Base-by-base conservation (phyloP, 2,329 filamentous ascomycete species). In the Fusarium citri region DNA sequence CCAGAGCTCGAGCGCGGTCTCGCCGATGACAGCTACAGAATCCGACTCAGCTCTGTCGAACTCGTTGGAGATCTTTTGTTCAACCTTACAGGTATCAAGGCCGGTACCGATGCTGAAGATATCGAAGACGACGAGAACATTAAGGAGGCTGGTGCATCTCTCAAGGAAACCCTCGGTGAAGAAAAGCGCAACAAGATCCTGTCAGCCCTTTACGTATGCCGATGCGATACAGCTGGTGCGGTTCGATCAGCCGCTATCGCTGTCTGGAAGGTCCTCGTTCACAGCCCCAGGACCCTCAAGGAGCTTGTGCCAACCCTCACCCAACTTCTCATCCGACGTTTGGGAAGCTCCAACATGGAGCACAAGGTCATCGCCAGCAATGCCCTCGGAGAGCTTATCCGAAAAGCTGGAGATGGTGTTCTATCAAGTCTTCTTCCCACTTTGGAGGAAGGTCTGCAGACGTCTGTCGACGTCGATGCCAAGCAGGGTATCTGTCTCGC, bases 361-460 rank as follows among this genome's bases (percentile, higher is more conserved):
- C 96, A 99, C 81, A 98, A 98, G 84, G 92, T 97, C 74, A 99
- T 99, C 84, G 96, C 97, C 72, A 95, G 95, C 79, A 98, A 98
- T 79, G 94, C 96, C 50, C 87, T 99, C 59, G 96, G 96, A 77
- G 96, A 99, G 79, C 89, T 99, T 72, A 98, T 99, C 76, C 91
- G 96, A 76, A 98, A 97, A 81, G 95, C 96, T 76, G 96, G 97
- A 66, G 96, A 99, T 79, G 92, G 94, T 59, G 94, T 99, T 60
- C 85, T 99, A 68, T 89, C 94, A 25, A 97, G 89, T 45, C 83
- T 99, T 64, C 83, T 99, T 65, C 96, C 96, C 30, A 97, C 94
- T 34, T 88, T 99, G 50, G 94, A 98, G 78, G 94, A 97, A 78
- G 94, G 95, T 40, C 86, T 99, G 57, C 91, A 96, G 74, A 92